A percentile compares a stretch with the other conserved stretches of the same genome.
These are phyloP conservation scores for Neonectria coccinea DNA, from an alignment of 2,329 filamentous ascomycete species.

Conservation along the genomic window DNA sequence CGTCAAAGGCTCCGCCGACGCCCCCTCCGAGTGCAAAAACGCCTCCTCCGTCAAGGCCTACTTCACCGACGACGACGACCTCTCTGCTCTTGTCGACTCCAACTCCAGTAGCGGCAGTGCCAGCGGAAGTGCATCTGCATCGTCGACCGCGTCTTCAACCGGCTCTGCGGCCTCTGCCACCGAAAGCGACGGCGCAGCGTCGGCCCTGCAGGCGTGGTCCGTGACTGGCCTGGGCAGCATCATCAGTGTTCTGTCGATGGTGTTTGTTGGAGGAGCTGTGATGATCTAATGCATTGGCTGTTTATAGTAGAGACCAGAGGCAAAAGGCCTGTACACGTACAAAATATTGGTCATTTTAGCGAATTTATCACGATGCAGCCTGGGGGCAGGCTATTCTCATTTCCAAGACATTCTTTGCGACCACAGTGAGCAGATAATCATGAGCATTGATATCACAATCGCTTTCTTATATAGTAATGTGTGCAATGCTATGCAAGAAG, in stretches of 20 bases:
- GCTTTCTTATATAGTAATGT: too few species aligned
- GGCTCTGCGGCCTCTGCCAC: conserved; percentile 38
- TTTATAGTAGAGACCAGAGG: background rate
- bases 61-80: conserved; percentile 49
- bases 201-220: conserved; percentile 42
- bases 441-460: too few species aligned
- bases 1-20: conserved; percentile 55
- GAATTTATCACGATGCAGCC: conserved; percentile 6
- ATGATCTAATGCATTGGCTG: conserved; percentile 40
- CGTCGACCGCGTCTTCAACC: conserved; percentile 34
- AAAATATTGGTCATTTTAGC: conserved; percentile 8
- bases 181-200: conserved; percentile 40
- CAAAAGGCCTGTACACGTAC: conserved; percentile 5
- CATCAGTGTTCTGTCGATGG: conserved; percentile 46
- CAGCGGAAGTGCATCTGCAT: conserved; percentile 17
- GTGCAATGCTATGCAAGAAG: too few species aligned
- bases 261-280: conserved; percentile 46
- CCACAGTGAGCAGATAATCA: background rate
- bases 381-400: background rate
- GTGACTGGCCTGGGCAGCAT: conserved; percentile 37
- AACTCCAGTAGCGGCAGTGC: conserved; percentile 21
- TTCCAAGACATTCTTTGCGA: background rate
- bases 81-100: conserved; percentile 49
- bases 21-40: conserved; percentile 52
- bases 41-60: conserved; percentile 48